Evolutionary conservation across 495 filamentous ascomycete genomes (phyloP).

Genomic region (Trichoderma gamsii): DNA sequence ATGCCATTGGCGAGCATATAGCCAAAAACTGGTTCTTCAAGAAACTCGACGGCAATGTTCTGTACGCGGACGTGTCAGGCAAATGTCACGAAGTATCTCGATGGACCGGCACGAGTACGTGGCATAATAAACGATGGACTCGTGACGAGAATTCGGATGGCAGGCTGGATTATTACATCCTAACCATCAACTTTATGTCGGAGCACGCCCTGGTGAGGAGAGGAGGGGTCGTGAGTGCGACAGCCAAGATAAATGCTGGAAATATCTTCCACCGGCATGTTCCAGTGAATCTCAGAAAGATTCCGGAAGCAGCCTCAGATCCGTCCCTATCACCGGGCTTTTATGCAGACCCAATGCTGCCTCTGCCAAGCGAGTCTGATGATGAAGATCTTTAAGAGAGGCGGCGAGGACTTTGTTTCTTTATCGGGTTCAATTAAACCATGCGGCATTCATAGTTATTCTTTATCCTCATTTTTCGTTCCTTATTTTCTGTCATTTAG

Average conservation of each 20-base stretch:
- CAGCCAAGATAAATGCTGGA: background rate
- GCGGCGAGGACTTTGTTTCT: too few relatives aligned
- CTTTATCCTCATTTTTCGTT: too few relatives aligned
- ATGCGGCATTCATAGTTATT: too few relatives aligned
- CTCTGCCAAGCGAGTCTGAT: too few relatives aligned
- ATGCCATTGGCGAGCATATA: slow-evolving; percentile 23
- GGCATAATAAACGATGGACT: slow-evolving; percentile 22
- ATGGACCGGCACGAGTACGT: slow-evolving; percentile 29
- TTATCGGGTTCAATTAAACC: too few relatives aligned
- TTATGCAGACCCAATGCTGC: background rate
- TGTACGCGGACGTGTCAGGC: slow-evolving; percentile 19
- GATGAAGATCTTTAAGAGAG: too few relatives aligned
- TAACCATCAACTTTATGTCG: background rate
- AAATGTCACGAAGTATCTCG: slow-evolving; percentile 15
- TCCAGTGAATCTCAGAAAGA: background rate
- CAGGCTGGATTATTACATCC: slow-evolving; percentile 29
- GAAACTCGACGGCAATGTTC: slow-evolving; percentile 21
- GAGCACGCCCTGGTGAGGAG: background rate
- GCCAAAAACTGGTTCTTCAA: slow-evolving; percentile 27
- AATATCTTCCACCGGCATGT: background rate
- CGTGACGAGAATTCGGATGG: slow-evolving; percentile 27
- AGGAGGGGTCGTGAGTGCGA: background rate
- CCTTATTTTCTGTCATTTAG: too few relatives aligned
- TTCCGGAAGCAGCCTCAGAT: background rate
- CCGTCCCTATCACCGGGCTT: background rate